Evolutionary conservation across 805 yeast species (phyloP), one percentile per base, ranked within the genome.

Genomic region (Starmera amethionina): DNA sequence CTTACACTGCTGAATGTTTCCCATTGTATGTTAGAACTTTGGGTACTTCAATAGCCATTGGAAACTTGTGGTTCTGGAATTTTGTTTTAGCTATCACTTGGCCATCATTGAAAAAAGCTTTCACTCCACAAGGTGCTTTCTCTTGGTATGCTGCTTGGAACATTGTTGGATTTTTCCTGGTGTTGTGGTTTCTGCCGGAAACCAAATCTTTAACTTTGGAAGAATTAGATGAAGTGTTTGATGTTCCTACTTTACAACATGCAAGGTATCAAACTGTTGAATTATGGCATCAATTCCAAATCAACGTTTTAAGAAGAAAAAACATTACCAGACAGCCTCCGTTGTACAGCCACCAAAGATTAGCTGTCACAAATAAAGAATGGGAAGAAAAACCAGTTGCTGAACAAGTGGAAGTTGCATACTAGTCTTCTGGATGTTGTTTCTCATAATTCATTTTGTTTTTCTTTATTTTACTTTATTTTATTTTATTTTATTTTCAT

Each of bases 61-160:
- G 84, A 16, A 75, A 81, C 15, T 68, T 82, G 56, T 79, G 85
- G 85, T 79, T 79, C 60, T 79, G 79, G 68, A 79, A 79, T 58
- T 79, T 79, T 49, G 63, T 79, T 39, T 64, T 79, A 45, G 77
- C 93, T 16, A 69, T 85, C 46, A 78, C 94, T 8, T 80, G 93
- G 93, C 93, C 94, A 30, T 66, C 84, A 19, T 62, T 86, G 58
- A 59, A 73, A 42, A 70, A 62, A 37, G 78, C 81, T 0, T 79
- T 86, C 63, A 76, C 74, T 41, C 73, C 87, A 3, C 85, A 80
- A 48, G 95, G 96, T 59, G 94, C 94, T 4, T 86, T 83, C 56
- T 88, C 93, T 12, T 86, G 79, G 72, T 86, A 84, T 54, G 95
- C 93, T 1, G 95, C 81, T 12, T 82, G 90, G 89, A 85, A 85